Conservation (phyloP, 2,329 filamentous ascomycete genomes). For the Akanthomyces muscarius region DNA sequence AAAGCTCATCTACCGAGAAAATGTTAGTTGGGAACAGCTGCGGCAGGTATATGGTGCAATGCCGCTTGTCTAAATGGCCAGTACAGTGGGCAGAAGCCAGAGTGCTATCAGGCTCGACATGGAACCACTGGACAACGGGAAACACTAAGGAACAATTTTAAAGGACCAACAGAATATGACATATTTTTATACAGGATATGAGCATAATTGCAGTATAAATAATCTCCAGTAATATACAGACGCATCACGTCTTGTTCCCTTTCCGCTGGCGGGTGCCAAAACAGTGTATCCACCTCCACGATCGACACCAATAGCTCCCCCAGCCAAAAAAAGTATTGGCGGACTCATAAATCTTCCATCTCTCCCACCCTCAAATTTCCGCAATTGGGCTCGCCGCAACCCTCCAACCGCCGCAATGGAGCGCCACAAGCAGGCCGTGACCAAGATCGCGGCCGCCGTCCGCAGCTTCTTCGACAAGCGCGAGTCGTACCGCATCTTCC, state of each 20-base stretch:
- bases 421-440: slow-evolving; percentile 46
- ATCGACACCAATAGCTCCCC: neutral
- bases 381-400: neutral
- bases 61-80: slow-evolving; percentile 18
- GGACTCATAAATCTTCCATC: neutral
- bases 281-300: too few species aligned
- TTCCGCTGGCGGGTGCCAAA: too few species aligned
- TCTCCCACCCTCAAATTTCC: neutral
- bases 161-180: too few species aligned
- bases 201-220: too few species aligned
- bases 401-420: slow-evolving; percentile 38
- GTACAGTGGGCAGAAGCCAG: neutral
- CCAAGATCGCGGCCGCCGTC: slow-evolving; percentile 44
- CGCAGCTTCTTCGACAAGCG: slow-evolving; percentile 44
- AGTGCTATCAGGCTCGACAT: neutral
- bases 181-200: too few species aligned
- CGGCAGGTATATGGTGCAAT: slow-evolving; percentile 23
- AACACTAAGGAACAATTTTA: too few species aligned
- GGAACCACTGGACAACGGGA: too few species aligned
- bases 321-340: neutral
- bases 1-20: slow-evolving; percentile 23
- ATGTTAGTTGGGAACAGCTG: slow-evolving; percentile 25
- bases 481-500: slow-evolving; percentile 67
- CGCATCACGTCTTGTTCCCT: too few species aligned
- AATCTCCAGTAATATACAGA: too few species aligned